Evolutionary conservation across 768 basidiomycete genomes (phyloP).

Genomic region (Collybiopsis confluens): DNA sequence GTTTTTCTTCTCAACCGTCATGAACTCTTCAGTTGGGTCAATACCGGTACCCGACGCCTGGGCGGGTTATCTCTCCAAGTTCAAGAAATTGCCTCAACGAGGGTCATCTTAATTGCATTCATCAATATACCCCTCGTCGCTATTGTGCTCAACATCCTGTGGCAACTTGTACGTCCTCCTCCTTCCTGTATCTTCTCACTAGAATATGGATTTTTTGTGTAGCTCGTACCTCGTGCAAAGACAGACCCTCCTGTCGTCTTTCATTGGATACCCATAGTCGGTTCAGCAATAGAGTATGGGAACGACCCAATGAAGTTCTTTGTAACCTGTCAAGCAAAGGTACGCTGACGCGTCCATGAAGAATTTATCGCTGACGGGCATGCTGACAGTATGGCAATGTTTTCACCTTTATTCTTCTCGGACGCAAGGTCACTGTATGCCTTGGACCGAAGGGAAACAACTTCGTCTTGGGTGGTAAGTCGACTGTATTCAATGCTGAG

Average conservation of each 20-base stretch:
- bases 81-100: constrained; percentile 32
- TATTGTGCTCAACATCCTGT: constrained; percentile 69
- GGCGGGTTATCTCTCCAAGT: constrained; percentile 42
- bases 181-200: not conserved
- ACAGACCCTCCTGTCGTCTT: constrained; percentile 88
- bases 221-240: constrained; percentile 67
- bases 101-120: constrained; percentile 39
- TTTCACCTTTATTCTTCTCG: constrained; percentile 93
- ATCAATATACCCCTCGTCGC: constrained; percentile 66
- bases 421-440: constrained; percentile 86
- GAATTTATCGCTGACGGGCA: not conserved
- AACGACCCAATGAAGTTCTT: constrained; percentile 92
- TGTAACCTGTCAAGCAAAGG: constrained; percentile 74
- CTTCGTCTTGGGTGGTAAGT: constrained; percentile 91
- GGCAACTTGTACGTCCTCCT: constrained; percentile 62
- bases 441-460: constrained; percentile 91
- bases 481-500: constrained; percentile 89
- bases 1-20: constrained; percentile 25
- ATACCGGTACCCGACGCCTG: constrained; percentile 27
- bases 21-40: not conserved
- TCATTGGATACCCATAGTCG: constrained; percentile 87
- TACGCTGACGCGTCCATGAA: constrained; percentile 21
- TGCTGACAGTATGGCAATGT: constrained; percentile 80
- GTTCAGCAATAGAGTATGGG: constrained; percentile 86
- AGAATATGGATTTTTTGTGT: too few relatives aligned